phyloP scores from a whole-genome alignment of 2,329 filamentous ascomycete species.

The Cercospora janseana region DNA sequence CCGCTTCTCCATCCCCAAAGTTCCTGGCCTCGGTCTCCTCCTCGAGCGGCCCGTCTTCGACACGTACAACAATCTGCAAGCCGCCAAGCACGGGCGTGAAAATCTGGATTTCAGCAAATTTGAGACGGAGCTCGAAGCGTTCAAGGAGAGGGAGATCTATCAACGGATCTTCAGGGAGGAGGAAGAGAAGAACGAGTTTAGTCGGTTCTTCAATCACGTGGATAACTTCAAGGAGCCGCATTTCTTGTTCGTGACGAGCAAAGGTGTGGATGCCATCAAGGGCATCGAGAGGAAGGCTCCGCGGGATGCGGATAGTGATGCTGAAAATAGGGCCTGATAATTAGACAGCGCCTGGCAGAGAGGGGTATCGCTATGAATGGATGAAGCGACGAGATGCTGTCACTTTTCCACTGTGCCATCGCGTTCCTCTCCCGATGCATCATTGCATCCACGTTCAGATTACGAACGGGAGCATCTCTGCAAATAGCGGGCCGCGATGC shows the following conservation, averaged over 20 bases:
- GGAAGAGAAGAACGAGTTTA: constrained; percentile 71
- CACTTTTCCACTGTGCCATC: no score
- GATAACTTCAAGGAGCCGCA: constrained; percentile 51
- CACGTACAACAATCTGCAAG: constrained; percentile 75
- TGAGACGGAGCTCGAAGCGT: constrained; percentile 75
- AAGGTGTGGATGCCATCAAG: constrained; percentile 47
- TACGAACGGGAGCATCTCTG: no score
- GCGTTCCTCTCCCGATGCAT: no score
- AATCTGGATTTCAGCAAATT: constrained; percentile 76
- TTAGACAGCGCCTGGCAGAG: not conserved
- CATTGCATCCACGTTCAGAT: no score
- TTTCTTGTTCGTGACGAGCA: constrained; percentile 52
- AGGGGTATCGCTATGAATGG: no score
- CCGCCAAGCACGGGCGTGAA: constrained; percentile 61
- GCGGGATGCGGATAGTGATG: constrained; percentile 11
- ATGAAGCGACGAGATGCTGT: no score
- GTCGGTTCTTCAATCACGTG: constrained; percentile 51
- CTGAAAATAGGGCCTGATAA: constrained; percentile 6
- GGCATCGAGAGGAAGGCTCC: constrained; percentile 24
- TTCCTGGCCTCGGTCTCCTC: constrained; percentile 80
- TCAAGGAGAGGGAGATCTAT: constrained; percentile 92
- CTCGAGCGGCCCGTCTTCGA: constrained; percentile 91
- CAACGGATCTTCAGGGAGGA: constrained; percentile 87
- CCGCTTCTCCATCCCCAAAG: constrained; percentile 87
- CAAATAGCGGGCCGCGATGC: no score